A percentile compares a stretch with the other conserved stretches of the same genome.
Evolutionary conservation across 305 asterid species (phyloP).

Genomic region (Fraxinus floribunda): DNA sequence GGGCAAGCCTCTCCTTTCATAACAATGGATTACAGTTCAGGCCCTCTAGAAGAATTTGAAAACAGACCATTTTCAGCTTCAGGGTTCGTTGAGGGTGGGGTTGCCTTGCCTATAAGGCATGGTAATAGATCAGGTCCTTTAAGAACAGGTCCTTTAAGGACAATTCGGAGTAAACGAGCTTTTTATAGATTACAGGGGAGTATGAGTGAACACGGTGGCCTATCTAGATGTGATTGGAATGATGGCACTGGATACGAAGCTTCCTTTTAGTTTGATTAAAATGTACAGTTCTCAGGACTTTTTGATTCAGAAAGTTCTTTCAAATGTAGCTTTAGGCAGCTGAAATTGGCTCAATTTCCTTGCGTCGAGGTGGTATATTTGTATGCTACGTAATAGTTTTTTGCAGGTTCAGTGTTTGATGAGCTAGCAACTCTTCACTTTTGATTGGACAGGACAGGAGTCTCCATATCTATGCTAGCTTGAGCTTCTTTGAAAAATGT

Average conservation of each 20-base stretch:
- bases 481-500: background rate
- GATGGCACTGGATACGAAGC: slow-evolving; percentile 50
- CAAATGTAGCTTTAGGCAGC: background rate
- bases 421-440: background rate
- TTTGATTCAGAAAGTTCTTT: background rate
- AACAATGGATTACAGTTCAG: slow-evolving; percentile 92
- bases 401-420: background rate
- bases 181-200: slow-evolving; percentile 76
- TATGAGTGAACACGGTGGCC: slow-evolving; percentile 75
- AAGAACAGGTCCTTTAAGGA: slow-evolving; percentile 58
- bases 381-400: background rate
- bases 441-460: background rate
- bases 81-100: slow-evolving; percentile 40
- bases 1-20: slow-evolving; percentile 76
- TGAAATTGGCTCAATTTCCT: background rate
- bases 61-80: slow-evolving; percentile 67
- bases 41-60: slow-evolving; percentile 71
- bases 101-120: slow-evolving; percentile 50
- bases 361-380: background rate
- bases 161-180: slow-evolving; percentile 62
- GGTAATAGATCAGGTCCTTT: slow-evolving; percentile 91
- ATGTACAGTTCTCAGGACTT: slow-evolving; percentile 42
- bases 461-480: background rate
- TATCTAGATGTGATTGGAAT: slow-evolving; percentile 54
- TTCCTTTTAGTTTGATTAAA: slow-evolving; percentile 56